phyloP scores from a whole-genome alignment of 768 basidiomycete genomes.

The Antrodiella citrinella region DNA sequence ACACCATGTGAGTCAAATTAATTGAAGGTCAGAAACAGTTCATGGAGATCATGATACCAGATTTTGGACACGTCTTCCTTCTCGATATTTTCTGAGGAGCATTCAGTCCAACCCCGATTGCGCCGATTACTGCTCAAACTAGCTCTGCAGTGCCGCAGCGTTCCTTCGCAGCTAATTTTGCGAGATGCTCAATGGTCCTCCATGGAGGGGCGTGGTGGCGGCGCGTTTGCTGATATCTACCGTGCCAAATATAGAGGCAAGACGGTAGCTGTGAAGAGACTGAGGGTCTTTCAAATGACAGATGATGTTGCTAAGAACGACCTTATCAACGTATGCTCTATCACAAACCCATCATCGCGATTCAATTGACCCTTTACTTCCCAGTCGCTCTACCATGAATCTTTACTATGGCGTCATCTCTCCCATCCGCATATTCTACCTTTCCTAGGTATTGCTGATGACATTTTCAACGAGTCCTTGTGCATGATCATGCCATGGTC shows the following conservation, averaged over 20 bases:
- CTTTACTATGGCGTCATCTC: slow-evolving; percentile 4
- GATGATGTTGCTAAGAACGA: not conserved
- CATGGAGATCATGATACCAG: no score
- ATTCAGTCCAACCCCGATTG: no score
- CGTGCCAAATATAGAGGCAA: not conserved
- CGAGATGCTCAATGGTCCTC: no score
- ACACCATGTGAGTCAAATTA: no score
- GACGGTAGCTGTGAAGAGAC: slow-evolving; percentile 1
- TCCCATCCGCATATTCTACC: slow-evolving; percentile 3
- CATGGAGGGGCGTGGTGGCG: not conserved
- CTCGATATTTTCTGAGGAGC: no score
- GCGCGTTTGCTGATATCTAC: slow-evolving; percentile 5
- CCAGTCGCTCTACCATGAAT: slow-evolving; percentile 3
- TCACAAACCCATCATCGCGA: no score
- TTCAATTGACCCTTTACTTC: not conserved
- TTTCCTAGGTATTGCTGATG: not conserved
- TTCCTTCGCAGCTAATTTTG: no score
- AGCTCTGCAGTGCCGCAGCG: no score
- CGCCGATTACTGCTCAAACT: no score
- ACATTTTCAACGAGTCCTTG: not conserved
- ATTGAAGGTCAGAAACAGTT: no score
- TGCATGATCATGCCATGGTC: slow-evolving; percentile 6
- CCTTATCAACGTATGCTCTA: not conserved
- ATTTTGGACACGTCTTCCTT: no score
- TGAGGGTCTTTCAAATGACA: not conserved